These are phyloP conservation scores for Zygotorulaspora mrakii DNA, from an alignment of 1,139 yeast species.

Conservation along the genomic window DNA sequence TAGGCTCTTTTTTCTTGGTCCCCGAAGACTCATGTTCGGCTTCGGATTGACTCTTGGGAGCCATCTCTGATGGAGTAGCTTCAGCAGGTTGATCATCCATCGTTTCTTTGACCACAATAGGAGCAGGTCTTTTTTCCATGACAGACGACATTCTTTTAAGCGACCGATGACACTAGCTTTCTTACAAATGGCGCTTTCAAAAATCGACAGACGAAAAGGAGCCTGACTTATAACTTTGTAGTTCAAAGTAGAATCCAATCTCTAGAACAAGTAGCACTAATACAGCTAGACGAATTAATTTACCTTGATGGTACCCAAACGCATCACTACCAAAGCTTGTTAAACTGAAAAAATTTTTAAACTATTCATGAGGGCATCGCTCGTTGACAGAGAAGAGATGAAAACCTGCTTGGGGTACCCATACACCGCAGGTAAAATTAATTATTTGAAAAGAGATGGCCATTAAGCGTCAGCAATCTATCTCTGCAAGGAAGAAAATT, in stretches of 20 bases:
- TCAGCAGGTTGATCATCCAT: constrained; percentile 3
- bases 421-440: constrained; percentile 10
- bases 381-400: constrained; percentile 7
- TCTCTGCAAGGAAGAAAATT: constrained; percentile 3
- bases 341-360: constrained; percentile 3
- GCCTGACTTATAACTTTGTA: too few relatives aligned
- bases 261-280: too few relatives aligned
- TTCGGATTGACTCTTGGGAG: constrained; percentile 22
- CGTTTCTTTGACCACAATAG: constrained; percentile 4
- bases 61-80: constrained; percentile 9
- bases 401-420: constrained; percentile 16
- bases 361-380: not conserved
- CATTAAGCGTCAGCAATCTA: too few relatives aligned
- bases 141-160: constrained; percentile 6
- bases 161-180: not conserved
- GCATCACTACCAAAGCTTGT: not conserved
- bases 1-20: constrained; percentile 23
- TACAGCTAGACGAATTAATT: too few relatives aligned
- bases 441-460: not conserved
- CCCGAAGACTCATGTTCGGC: constrained; percentile 15
- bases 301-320: too few relatives aligned
- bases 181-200: not conserved
- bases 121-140: constrained; percentile 3
- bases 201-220: too few relatives aligned
- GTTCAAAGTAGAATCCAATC: not conserved